Evolutionary conservation across 1,284 basidiomycete genomes (phyloP), one percentile per base, ranked within the genome.

Genomic region (Tremellales sp.): DNA sequence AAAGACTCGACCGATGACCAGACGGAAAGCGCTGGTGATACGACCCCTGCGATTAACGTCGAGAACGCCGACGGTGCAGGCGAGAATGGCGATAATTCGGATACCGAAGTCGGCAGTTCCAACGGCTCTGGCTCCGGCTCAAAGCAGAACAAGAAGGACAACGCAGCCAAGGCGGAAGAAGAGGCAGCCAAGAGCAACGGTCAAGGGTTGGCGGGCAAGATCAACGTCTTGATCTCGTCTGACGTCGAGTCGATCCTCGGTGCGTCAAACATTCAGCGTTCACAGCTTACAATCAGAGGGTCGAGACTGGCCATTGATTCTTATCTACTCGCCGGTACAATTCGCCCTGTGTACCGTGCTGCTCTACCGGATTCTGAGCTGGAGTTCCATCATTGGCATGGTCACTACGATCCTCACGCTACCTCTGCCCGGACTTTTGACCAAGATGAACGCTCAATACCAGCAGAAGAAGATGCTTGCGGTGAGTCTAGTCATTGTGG

Each of bases 381-480:
- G 72, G 72, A 70, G 68, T 62, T 74, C 80, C 1, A 76, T 84
- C 33, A 74, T 81, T 31, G 81, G 84, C 4, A 74, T 86, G 57
- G 73, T 67, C 0, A 67, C 74, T 10, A 83, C 85, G 58, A 31
- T 75, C 21, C 33, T 74, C 40, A 72, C 65, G 56, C 75, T 84
- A 43, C 84, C 84, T 0, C 51, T 84, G 2, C 80, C 81, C 10
- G 79, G 69, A 24, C 33, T 67, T 17, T 43, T 70, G 25, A 71
- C 71, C 19, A 70, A 68, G 49, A 49, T 55, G 21, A 61, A 65
- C 24, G 65, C 71, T 12, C 39, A 54, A 7, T 61, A 61, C 19
- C 73, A 75, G 48, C 45, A 59, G 8, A 26, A 60, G 23, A 58
- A 66, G 39, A 73, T 74, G 66, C 44, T 54, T 15, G 68, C 68